Evolutionary conservation across 257 asterid genomes (phyloP).

Genomic region (Paraleonurus japonicus): DNA sequence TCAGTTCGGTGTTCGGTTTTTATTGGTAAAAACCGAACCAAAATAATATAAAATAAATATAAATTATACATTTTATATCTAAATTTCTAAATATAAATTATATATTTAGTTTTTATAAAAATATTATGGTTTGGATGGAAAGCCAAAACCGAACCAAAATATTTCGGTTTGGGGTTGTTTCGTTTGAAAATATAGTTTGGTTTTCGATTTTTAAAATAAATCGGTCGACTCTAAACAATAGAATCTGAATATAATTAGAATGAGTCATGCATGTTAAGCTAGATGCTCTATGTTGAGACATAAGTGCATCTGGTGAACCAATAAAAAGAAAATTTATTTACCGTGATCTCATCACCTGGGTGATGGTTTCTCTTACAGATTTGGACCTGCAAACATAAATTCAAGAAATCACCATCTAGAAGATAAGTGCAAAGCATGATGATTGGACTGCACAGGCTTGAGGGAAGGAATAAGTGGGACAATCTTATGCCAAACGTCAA

Average conservation of each 20-base stretch:
- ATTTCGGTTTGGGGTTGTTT: too few relatives aligned
- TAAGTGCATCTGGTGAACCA: neutral
- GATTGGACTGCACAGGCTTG: neutral
- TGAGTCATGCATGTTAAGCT: conserved; percentile 9
- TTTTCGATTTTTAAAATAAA: too few relatives aligned
- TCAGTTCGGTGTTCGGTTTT: too few relatives aligned
- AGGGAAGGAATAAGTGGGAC: neutral
- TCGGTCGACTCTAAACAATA: neutral
- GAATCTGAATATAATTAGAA: neutral
- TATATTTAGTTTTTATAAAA: too few relatives aligned
- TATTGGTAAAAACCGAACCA: too few relatives aligned
- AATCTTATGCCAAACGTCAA: conserved; percentile 9
- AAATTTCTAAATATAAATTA: too few relatives aligned
- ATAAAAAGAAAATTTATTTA: conserved; percentile 24
- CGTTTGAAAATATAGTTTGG: too few relatives aligned
- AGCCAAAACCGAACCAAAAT: too few relatives aligned
- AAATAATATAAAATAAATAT: too few relatives aligned
- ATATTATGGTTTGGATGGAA: too few relatives aligned
- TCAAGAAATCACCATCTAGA: conserved; percentile 22
- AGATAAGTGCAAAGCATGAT: neutral
- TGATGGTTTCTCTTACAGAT: conserved; percentile 92
- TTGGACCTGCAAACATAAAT: conserved; percentile 64
- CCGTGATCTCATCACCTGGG: conserved; percentile 90
- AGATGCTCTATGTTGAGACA: neutral
- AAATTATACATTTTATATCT: too few relatives aligned